These are phyloP conservation scores for Aphanomyces stellatus DNA, from an alignment of 352 stramenopile species.

Conservation along the genomic window DNA sequence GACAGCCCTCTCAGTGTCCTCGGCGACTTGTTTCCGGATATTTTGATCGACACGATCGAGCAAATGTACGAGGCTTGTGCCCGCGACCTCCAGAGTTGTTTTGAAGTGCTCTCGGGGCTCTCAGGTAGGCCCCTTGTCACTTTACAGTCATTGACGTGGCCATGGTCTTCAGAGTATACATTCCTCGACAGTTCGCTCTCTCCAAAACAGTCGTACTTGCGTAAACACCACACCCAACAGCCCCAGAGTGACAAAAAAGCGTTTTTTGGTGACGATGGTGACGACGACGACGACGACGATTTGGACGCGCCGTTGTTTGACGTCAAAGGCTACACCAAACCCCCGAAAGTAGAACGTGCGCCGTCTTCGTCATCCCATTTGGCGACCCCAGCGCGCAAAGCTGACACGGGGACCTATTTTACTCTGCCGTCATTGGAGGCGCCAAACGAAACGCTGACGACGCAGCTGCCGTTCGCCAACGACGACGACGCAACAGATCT, in stretches of 20 bases:
- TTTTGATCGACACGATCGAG: slow-evolving; percentile 13
- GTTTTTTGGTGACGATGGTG: background rate
- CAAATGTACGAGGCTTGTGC: slow-evolving; percentile 18
- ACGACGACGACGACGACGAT: slow-evolving; percentile 11
- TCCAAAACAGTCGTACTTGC: slow-evolving; percentile 1
- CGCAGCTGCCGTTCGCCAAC: background rate
- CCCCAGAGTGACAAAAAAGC: background rate
- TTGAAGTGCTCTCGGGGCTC: slow-evolving; percentile 14
- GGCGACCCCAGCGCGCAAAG: background rate
- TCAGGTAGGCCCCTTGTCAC: background rate
- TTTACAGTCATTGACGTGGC: background rate
- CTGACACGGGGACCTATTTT: background rate
- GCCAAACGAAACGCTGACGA: background rate
- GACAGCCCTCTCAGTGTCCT: background rate
- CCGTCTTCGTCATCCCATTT: background rate
- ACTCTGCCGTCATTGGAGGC: background rate
- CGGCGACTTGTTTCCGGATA: slow-evolving; percentile 12
- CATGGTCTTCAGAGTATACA: slow-evolving; percentile 11
- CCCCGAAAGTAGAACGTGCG: background rate
- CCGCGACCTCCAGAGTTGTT: slow-evolving; percentile 15
- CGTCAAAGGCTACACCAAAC: slow-evolving; percentile 3
- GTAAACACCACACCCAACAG: no score
- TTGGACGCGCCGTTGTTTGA: background rate
- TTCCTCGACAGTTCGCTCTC: slow-evolving; percentile 2
- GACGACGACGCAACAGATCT: background rate